These are phyloP conservation scores for Eucalyptus polybractea DNA, from an alignment of 345 rosid genomes.

Conservation along the genomic window DNA sequence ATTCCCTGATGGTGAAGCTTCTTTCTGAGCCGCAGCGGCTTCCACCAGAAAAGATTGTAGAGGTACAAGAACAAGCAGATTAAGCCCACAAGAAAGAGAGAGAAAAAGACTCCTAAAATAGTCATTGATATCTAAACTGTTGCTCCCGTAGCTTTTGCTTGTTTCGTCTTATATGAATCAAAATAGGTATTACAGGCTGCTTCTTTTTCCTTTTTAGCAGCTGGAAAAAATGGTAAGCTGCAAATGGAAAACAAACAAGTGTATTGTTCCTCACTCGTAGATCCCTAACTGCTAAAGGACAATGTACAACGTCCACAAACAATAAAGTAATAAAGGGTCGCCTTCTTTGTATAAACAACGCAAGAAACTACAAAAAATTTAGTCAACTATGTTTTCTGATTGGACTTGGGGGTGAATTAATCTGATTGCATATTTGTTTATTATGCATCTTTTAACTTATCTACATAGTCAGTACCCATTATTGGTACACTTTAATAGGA, in stretches of 20 bases:
- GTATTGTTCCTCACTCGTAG: background rate
- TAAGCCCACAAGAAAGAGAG: background rate
- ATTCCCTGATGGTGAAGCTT: conserved; percentile 1
- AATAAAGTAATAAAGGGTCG: background rate
- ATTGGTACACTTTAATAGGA: background rate
- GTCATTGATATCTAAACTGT: background rate
- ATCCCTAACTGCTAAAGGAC: background rate
- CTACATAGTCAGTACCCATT: background rate
- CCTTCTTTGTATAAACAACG: background rate
- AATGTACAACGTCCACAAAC: background rate
- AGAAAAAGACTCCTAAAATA: background rate
- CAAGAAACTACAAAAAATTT: background rate
- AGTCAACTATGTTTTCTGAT: background rate
- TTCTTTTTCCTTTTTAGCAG: background rate
- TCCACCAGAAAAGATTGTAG: background rate
- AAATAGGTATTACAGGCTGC: background rate
- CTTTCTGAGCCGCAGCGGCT: background rate
- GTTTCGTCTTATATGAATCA: background rate
- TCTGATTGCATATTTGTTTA: background rate
- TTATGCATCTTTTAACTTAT: background rate
- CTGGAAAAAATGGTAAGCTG: background rate
- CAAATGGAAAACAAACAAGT: background rate
- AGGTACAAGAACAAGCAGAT: background rate
- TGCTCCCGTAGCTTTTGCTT: background rate
- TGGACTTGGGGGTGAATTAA: background rate